These are phyloP conservation scores for Aspergillus saccharolyticus DNA, from an alignment of 495 filamentous ascomycete species.

Conservation along the genomic window DNA sequence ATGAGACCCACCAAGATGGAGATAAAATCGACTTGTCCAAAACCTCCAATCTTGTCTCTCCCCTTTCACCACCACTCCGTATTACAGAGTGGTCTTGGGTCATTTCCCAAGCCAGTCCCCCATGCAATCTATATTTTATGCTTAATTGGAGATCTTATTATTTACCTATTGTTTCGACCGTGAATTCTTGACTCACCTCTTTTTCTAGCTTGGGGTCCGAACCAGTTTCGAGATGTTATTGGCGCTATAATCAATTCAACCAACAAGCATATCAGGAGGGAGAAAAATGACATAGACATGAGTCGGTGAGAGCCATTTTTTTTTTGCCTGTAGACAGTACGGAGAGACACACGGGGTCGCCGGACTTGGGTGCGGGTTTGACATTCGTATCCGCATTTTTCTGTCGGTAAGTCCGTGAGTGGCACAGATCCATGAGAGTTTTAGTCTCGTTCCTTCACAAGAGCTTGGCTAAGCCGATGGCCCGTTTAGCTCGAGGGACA, in stretches of 20 bases:
- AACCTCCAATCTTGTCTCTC: neutral
- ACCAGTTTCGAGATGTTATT: neutral
- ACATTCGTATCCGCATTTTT: constrained; percentile 20
- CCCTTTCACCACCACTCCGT: neutral
- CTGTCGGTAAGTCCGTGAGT: constrained; percentile 28
- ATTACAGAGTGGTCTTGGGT: neutral
- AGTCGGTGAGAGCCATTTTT: neutral
- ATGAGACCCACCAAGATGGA: neutral
- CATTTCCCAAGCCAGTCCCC: neutral
- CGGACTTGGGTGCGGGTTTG: constrained; percentile 13
- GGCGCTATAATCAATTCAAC: neutral
- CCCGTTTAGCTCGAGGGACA: constrained; percentile 12
- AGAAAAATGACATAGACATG: neutral
- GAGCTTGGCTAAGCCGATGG: constrained; percentile 15
- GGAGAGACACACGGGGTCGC: constrained; percentile 16
- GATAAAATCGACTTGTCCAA: neutral
- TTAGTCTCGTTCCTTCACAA: constrained; percentile 8
- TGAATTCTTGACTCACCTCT: neutral
- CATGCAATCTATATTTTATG: constrained; percentile 1
- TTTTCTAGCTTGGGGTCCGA: neutral
- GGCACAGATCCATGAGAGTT: constrained; percentile 2
- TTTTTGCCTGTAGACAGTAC: too few species aligned
- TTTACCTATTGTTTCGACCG: neutral
- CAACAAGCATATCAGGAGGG: neutral
- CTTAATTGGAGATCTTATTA: neutral